phyloP scores from a whole-genome alignment of 805 yeast genomes.

The Wickerhamiella lipophila region DNA sequence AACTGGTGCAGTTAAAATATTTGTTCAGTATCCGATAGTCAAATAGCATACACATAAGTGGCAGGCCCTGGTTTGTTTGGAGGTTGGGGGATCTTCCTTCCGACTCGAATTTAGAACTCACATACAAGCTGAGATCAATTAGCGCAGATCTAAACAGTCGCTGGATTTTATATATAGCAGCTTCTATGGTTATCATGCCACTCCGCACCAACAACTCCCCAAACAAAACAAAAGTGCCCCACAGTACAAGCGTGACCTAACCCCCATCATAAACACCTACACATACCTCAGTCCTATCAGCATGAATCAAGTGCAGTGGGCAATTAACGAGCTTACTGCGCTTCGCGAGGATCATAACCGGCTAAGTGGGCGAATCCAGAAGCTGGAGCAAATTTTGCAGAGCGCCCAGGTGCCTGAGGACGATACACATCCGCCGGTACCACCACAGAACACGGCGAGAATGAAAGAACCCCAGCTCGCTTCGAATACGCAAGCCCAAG shows the following conservation, averaged over 20 bases:
- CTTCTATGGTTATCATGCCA: not conserved
- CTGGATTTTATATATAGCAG: not conserved
- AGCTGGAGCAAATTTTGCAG: not conserved
- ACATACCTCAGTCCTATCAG: not conserved
- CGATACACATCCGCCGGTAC: constrained; percentile 2
- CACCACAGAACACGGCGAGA: constrained; percentile 9
- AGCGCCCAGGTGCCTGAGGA: not conserved
- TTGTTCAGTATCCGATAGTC: no score
- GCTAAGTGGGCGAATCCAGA: constrained; percentile 1
- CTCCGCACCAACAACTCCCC: not conserved
- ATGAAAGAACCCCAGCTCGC: not conserved
- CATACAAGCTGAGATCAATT: not conserved
- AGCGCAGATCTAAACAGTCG: not conserved
- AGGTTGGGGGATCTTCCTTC: not conserved
- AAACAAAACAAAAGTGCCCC: not conserved
- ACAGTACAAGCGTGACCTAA: constrained; percentile 6
- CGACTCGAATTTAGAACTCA: no score
- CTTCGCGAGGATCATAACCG: constrained; percentile 6
- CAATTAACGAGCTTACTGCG: constrained; percentile 6
- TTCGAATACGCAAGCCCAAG: not conserved
- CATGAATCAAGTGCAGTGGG: constrained; percentile 11
- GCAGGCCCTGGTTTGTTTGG: not conserved
- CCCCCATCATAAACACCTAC: constrained; percentile 6
- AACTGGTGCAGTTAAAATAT: not conserved
- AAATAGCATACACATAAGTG: no score